phyloP scores from a whole-genome alignment of 1,284 basidiomycete genomes.

The Heimioporus retisporus region DNA sequence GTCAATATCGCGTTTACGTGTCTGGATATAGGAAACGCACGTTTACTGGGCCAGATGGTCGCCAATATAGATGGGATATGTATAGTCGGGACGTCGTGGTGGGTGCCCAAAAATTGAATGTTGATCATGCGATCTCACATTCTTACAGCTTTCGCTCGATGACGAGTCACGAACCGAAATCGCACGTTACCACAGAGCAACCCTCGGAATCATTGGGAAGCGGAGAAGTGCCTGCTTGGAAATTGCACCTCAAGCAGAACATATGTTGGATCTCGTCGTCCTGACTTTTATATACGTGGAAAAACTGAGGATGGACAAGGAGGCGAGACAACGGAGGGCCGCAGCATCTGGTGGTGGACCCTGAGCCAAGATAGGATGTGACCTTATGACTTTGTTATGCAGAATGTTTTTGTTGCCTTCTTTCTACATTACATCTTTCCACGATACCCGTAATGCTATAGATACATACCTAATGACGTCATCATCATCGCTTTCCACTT shows the following conservation, averaged over 20 bases:
- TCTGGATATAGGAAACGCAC: constrained; percentile 33
- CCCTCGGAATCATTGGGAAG: constrained; percentile 32
- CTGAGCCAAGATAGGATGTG: not conserved
- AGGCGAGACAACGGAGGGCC: constrained; percentile 10
- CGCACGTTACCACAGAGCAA: constrained; percentile 39
- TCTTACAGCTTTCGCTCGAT: constrained; percentile 33
- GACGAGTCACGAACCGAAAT: constrained; percentile 30
- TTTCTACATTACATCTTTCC: too few relatives aligned
- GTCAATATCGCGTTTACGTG: not conserved
- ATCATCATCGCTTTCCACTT: not conserved
- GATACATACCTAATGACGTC: not conserved
- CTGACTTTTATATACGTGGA: constrained; percentile 53
- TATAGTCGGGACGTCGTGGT: constrained; percentile 27
- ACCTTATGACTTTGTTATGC: too few relatives aligned
- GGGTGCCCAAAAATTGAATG: not conserved
- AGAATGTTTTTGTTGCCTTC: too few relatives aligned
- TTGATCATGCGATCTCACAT: not conserved
- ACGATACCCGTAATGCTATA: too few relatives aligned
- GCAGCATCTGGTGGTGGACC: not conserved
- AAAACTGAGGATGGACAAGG: constrained; percentile 42
- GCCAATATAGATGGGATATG: constrained; percentile 39
- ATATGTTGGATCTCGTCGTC: constrained; percentile 49
- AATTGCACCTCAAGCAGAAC: constrained; percentile 44
- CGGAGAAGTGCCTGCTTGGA: constrained; percentile 43
- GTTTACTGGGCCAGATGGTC: constrained; percentile 37